Evolutionary conservation across 2,329 filamentous ascomycete genomes (phyloP).

Genomic region (Aurifilum marmelostoma): DNA sequence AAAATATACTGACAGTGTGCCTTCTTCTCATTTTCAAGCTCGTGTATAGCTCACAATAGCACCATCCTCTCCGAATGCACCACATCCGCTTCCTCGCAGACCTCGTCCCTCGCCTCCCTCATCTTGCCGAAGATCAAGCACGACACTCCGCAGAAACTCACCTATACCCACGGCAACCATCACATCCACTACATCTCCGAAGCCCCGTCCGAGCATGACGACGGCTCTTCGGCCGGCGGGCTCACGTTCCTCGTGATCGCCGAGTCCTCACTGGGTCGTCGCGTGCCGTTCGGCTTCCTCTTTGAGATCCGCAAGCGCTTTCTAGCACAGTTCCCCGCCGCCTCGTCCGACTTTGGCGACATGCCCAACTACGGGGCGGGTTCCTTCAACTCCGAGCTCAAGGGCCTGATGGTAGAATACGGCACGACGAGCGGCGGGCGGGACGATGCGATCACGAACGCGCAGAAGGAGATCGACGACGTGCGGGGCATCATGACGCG

Average conservation of each 20-base stretch:
- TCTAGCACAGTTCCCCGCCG: conserved; percentile 68
- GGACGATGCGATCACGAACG: conserved; percentile 81
- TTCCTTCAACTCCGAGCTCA: conserved; percentile 80
- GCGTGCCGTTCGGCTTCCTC: conserved; percentile 90
- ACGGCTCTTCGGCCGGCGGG: conserved; percentile 69
- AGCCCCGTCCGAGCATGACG: conserved; percentile 68
- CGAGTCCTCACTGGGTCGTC: conserved; percentile 77
- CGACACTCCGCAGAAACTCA: conserved; percentile 79
- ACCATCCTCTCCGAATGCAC: conserved; percentile 95
- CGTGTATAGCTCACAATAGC: conserved; percentile 90
- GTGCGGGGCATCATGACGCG: conserved; percentile 92
- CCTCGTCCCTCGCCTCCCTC: conserved; percentile 85
- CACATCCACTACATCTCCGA: conserved; percentile 97
- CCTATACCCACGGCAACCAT: conserved; percentile 87
- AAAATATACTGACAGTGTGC: not conserved
- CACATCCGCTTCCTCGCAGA: conserved; percentile 78
- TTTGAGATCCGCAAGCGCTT: conserved; percentile 90
- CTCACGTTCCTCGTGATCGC: conserved; percentile 92
- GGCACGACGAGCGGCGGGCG: conserved; percentile 76
- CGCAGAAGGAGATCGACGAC: conserved; percentile 88
- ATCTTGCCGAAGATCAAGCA: conserved; percentile 96
- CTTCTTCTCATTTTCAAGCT: conserved; percentile 54
- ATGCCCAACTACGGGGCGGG: conserved; percentile 90
- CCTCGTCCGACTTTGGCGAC: conserved; percentile 70
- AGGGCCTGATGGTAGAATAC: conserved; percentile 78